These are phyloP conservation scores for Prunus dulcis DNA, from an alignment of 306 rosid species.

Conservation along the genomic window DNA sequence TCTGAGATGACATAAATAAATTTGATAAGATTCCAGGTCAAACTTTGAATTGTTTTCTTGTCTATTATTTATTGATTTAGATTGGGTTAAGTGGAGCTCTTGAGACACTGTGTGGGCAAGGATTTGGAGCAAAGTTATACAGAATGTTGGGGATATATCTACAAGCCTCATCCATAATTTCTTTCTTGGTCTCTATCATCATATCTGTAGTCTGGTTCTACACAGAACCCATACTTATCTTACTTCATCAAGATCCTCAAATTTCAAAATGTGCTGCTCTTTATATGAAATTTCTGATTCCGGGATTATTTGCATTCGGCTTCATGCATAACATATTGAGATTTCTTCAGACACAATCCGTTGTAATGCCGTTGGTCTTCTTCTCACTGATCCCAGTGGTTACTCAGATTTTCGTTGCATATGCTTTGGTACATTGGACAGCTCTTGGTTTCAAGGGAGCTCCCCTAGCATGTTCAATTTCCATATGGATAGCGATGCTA, in stretches of 20 bases:
- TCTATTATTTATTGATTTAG: constrained; percentile 24
- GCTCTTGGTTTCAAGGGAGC: constrained; percentile 56
- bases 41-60: background rate
- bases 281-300: constrained; percentile 57
- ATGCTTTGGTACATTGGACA: constrained; percentile 50
- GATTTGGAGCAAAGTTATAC: constrained; percentile 64
- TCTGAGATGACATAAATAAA: background rate
- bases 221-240: constrained; percentile 55
- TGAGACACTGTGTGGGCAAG: constrained; percentile 89
- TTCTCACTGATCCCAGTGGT: constrained; percentile 53
- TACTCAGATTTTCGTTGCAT: constrained; percentile 44
- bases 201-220: constrained; percentile 56
- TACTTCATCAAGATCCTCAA: constrained; percentile 58
- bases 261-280: constrained; percentile 51
- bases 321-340: constrained; percentile 65
- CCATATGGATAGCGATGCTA: constrained; percentile 56
- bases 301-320: constrained; percentile 67
- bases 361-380: constrained; percentile 41
- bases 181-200: constrained; percentile 42
- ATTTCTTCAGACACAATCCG: constrained; percentile 75
- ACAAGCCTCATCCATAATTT: constrained; percentile 64
- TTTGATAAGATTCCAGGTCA: background rate
- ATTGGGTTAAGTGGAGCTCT: constrained; percentile 81
- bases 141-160: constrained; percentile 64
- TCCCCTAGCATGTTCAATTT: constrained; percentile 59